phyloP scores from a whole-genome alignment of 2,329 filamentous ascomycete species.

The Cladophialophora exuberans region DNA sequence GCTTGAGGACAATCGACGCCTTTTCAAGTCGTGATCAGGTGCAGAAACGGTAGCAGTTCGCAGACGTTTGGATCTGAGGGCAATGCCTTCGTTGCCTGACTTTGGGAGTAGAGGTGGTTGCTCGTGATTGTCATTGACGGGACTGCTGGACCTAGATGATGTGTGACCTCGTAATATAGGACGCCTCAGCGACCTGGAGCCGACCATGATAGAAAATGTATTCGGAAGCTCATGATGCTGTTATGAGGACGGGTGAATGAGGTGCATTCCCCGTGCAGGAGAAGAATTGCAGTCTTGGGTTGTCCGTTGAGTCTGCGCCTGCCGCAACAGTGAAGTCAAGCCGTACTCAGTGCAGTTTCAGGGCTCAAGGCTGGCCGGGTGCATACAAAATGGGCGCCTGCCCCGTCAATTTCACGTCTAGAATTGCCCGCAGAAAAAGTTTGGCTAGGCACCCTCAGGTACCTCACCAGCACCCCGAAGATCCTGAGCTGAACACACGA shows the following conservation, averaged over 20 bases:
- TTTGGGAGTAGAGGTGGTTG: conserved; percentile 27
- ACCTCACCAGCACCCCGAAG: neutral
- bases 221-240: conserved; percentile 32
- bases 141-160: conserved; percentile 32
- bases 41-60: conserved; percentile 24
- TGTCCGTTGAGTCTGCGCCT: conserved; percentile 8
- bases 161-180: conserved; percentile 30
- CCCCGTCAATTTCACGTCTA: conserved; percentile 5
- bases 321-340: conserved; percentile 10
- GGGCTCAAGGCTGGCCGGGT: conserved; percentile 5
- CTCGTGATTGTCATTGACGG: conserved; percentile 26
- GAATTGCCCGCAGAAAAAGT: conserved; percentile 2
- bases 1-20: conserved; percentile 29
- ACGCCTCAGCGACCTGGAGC: conserved; percentile 37
- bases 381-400: conserved; percentile 4
- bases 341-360: conserved; percentile 10
- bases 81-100: conserved; percentile 19
- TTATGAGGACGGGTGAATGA: conserved; percentile 7
- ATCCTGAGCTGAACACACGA: too few species aligned
- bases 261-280: conserved; percentile 15
- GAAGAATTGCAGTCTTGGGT: conserved; percentile 7
- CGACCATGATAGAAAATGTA: conserved; percentile 35
- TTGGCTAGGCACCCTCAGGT: neutral
- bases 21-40: conserved; percentile 28
- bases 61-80: conserved; percentile 27